Base-by-base conservation (phyloP, 768 basidiomycete genomes). In the Guyanaporus albipodus region DNA sequence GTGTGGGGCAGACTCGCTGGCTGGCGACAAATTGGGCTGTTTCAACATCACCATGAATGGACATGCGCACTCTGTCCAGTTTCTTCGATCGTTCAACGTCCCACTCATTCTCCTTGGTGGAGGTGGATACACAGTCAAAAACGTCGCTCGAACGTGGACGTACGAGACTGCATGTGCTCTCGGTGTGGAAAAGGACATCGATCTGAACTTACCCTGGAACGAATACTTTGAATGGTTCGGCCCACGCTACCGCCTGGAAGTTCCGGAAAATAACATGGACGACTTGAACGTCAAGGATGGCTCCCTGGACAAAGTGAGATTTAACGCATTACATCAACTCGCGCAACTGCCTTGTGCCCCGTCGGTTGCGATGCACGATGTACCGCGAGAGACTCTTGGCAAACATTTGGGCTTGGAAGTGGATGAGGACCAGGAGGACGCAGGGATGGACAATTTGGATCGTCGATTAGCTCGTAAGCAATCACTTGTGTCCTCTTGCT, bases 161-260 rank as follows among this genome's bases (percentile, higher is more conserved):
- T 95, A 90, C 70, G 95, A 99, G 67, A 99, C 96, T 0, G 95
- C 92, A 1, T 87, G 94, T 58, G 90, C 91, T 18, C 77, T 93
- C n/a, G 94, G 91, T 2, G 77, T 87, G 36, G 86, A 93, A 60
- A 72, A 88, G 33, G 77, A 77, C 11, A 83, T 89, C 44, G 84
- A 91, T 60, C 75, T 77, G 17, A 85, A 88, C 55, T 67, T 92
- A 47, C 89, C 88, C 2, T 91, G 83, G 81, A 89, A 85, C 66
- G 80, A 84, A 55, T 95, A 92, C 64, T 90, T 97, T 62, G 95
- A 98, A 66, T 99, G 93, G 85, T 98, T 94, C 64, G 96, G 94
- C 0, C 95, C 95, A 14, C 73, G 93, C 50, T 99, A 94, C 67
- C 76, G 93, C 50, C 73, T 99, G 29, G 94, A 97, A 60, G 94